Evolutionary conservation across 1,284 basidiomycete species (phyloP).

Genomic region (Leccinum subspadiceum): DNA sequence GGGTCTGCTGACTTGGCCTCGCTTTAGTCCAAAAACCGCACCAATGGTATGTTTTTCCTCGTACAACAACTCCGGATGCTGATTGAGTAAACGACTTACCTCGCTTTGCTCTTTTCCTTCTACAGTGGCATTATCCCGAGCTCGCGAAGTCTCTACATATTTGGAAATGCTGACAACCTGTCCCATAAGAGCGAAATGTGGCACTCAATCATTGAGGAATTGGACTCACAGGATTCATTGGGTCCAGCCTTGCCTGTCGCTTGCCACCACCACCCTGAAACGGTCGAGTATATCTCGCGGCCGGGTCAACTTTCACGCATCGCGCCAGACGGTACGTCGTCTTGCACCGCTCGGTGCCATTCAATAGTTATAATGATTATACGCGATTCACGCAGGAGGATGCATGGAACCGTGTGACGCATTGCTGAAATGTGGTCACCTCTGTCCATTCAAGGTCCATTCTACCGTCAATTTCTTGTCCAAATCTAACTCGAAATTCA

Average conservation of each 20-base stretch:
- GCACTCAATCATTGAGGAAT: slow-evolving; percentile 53
- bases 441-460: slow-evolving; percentile 57
- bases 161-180: slow-evolving; percentile 63
- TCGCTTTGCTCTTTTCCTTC: not conserved
- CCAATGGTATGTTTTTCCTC: slow-evolving; percentile 39
- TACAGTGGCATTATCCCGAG: slow-evolving; percentile 71
- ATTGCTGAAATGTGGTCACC: slow-evolving; percentile 68
- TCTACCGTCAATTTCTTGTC: not conserved
- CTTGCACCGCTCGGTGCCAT: not conserved
- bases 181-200: slow-evolving; percentile 55
- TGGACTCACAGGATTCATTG: slow-evolving; percentile 46
- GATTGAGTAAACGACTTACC: not conserved
- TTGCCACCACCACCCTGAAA: slow-evolving; percentile 58
- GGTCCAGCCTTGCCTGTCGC: slow-evolving; percentile 52
- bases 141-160: slow-evolving; percentile 66
- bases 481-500: slow-evolving; percentile 24
- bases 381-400: slow-evolving; percentile 45
- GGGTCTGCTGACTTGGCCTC: not conserved
- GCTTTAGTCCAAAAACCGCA: slow-evolving; percentile 54
- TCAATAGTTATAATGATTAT: not conserved
- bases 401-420: slow-evolving; percentile 57
- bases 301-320: slow-evolving; percentile 53
- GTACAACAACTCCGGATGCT: not conserved
- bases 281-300: slow-evolving; percentile 39
- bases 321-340: slow-evolving; percentile 54